Evolutionary conservation across 1,284 basidiomycete genomes (phyloP).

Genomic region (Puccinia brachypodii): DNA sequence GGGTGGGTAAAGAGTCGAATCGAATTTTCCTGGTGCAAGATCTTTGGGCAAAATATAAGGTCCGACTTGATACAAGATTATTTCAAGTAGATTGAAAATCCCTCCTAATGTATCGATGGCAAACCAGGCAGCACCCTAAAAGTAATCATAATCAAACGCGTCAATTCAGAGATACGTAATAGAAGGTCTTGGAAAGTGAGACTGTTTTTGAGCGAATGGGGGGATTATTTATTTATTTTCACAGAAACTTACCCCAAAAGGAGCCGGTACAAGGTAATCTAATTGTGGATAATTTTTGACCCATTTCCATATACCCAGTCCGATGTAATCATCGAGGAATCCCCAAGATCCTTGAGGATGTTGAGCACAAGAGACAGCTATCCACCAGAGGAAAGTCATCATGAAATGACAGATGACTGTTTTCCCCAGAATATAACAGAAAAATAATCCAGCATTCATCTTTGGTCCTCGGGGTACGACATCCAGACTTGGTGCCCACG

Average conservation of each 20-base stretch:
- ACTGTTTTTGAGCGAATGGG: background rate
- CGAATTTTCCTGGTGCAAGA: slow-evolving; percentile 37
- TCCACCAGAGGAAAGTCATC: background rate
- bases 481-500: slow-evolving; percentile 31
- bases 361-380: slow-evolving; percentile 16
- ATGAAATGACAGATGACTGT: slow-evolving; percentile 7
- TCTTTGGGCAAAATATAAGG: slow-evolving; percentile 30
- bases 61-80: slow-evolving; percentile 29
- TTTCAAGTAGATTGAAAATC: slow-evolving; percentile 28
- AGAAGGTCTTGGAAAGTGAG: background rate
- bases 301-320: too few relatives aligned
- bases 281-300: slow-evolving; percentile 12
- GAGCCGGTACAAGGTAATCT: background rate
- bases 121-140: slow-evolving; percentile 34
- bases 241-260: slow-evolving; percentile 27
- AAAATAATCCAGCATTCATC: slow-evolving; percentile 8
- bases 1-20: slow-evolving; percentile 39
- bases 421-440: background rate
- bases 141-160: background rate
- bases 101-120: slow-evolving; percentile 21
- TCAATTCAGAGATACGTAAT: background rate
- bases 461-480: slow-evolving; percentile 1
- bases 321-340: too few relatives aligned
- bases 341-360: slow-evolving; percentile 1
- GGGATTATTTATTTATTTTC: background rate